A percentile compares a stretch with the other conserved stretches of the same genome.
Conservation (phyloP, 2,329 filamentous ascomycete genomes). For the Xylariales sp. region DNA sequence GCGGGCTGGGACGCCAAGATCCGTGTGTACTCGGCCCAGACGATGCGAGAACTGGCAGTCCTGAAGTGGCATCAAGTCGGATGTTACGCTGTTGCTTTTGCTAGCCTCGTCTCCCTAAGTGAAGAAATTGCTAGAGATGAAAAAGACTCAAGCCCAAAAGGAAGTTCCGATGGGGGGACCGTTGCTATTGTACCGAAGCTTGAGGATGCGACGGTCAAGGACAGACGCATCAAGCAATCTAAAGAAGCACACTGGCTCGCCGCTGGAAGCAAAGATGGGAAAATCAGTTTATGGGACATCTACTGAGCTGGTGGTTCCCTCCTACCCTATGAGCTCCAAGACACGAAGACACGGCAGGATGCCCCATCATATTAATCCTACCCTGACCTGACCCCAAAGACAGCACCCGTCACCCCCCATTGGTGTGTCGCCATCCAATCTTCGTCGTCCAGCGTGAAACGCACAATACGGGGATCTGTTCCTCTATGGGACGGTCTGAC, state of each 20-base stretch:
- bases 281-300: constrained; percentile 92
- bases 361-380: too few relatives aligned
- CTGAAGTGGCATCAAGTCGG: constrained; percentile 92
- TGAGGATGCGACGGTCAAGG: constrained; percentile 49
- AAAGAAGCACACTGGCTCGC: constrained; percentile 81
- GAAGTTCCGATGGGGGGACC: constrained; percentile 5
- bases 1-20: constrained; percentile 87
- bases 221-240: constrained; percentile 59
- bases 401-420: too few relatives aligned
- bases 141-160: constrained; percentile 8
- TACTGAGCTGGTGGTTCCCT: too few relatives aligned
- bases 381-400: too few relatives aligned
- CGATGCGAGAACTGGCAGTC: constrained; percentile 82
- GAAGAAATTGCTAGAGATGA: constrained; percentile 2
- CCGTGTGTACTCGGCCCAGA: constrained; percentile 75
- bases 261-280: constrained; percentile 89
- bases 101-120: constrained; percentile 29
- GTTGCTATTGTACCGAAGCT: constrained; percentile 23
- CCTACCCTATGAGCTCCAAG: too few relatives aligned
- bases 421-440: too few relatives aligned
- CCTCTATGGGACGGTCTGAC: too few relatives aligned
- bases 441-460: too few relatives aligned
- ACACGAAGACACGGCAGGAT: too few relatives aligned
- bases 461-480: too few relatives aligned
- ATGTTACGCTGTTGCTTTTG: constrained; percentile 78